Base-by-base conservation (phyloP, 139 green algal species). In the Chlorella sp. region DNA sequence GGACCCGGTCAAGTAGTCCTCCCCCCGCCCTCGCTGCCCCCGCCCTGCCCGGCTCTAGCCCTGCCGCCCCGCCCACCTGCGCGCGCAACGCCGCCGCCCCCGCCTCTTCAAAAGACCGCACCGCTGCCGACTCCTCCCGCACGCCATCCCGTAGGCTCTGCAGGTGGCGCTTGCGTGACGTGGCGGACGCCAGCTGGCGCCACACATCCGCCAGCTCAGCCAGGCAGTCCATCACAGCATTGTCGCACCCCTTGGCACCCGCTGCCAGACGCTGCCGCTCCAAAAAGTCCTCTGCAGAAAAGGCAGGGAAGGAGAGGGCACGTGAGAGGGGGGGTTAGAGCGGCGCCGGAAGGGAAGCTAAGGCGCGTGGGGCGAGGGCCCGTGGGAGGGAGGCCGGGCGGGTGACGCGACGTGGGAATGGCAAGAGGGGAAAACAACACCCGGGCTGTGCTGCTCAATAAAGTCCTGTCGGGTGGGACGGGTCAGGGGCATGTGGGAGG, bases 151-250 rank as follows among this genome's bases (percentile, higher is more conserved):
- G 42, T 69, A 91, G 48, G n/a, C 34, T 76, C 71, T 73, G 84
- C 76, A 93, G 71, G 48, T 91, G 86, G 34, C 91, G 75, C 81
- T 90, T 91, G 37, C 89, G 89, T 34, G 93, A 92, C 77, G 91
- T 91, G 34, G 93, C 94, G 37, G 87, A 80, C 14, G 91, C 91
- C 90, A 97, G 86, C n/a, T 91, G 91, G 73, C 95, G 88, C 95
- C 95, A 97, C 34, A 84, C 88, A 9, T 93, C 89, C 7, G 94
- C 95, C 77, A 97, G 83, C 53, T 94, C 94, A 39, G 95, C 40
- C 93, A 96, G 85, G 94, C 87, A 88, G 71, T 95, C 93, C 78
- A 96, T 86, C 36, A 97, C 81, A 3, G 90, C 92, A 0, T 21
- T 60, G 60, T 96, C 94, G 30, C 90, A 61, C 39, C 71, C 40